Evolutionary conservation across 2,329 filamentous ascomycete species (phyloP).

Genomic region (Hymenoscyphus infarciens): DNA sequence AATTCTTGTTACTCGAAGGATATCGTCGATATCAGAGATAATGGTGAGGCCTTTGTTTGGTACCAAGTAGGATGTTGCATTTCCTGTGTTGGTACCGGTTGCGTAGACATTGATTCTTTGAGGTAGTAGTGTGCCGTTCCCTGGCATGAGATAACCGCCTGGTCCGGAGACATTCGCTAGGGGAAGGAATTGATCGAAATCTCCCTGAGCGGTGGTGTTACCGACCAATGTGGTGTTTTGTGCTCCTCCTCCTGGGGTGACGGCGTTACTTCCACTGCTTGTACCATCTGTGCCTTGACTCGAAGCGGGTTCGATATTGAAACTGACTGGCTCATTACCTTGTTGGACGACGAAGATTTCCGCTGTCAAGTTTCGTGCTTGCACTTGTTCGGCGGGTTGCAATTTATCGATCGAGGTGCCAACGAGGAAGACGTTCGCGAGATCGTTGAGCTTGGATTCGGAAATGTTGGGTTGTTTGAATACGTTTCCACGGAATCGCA

Average conservation of each 20-base stretch:
- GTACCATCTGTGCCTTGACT: conserved; percentile 48
- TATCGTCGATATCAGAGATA: conserved; percentile 76
- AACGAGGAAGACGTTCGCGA: conserved; percentile 69
- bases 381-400: conserved; percentile 53
- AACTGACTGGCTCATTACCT: conserved; percentile 56
- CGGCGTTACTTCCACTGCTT: conserved; percentile 47
- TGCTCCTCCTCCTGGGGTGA: conserved; percentile 53
- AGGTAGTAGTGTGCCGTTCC: conserved; percentile 60
- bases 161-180: conserved; percentile 56
- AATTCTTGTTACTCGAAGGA: conserved; percentile 76
- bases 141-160: conserved; percentile 51
- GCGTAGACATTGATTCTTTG: conserved; percentile 68
- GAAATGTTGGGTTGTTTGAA: conserved; percentile 72
- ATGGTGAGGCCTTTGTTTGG: conserved; percentile 67
- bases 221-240: conserved; percentile 64
- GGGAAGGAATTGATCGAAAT: conserved; percentile 68
- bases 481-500: conserved; percentile 75
- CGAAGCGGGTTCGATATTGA: conserved; percentile 58
- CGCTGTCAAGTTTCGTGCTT: conserved; percentile 70
- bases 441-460: conserved; percentile 59
- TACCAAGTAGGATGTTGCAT: conserved; percentile 73
- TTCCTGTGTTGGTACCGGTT: conserved; percentile 62
- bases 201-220: conserved; percentile 62
- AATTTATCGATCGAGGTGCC: conserved; percentile 59
- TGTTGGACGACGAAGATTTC: conserved; percentile 76